Evolutionary conservation across 106 monocot genomes (phyloP), one percentile per base, ranked within the genome.

Genomic region (Allium sativum): DNA sequence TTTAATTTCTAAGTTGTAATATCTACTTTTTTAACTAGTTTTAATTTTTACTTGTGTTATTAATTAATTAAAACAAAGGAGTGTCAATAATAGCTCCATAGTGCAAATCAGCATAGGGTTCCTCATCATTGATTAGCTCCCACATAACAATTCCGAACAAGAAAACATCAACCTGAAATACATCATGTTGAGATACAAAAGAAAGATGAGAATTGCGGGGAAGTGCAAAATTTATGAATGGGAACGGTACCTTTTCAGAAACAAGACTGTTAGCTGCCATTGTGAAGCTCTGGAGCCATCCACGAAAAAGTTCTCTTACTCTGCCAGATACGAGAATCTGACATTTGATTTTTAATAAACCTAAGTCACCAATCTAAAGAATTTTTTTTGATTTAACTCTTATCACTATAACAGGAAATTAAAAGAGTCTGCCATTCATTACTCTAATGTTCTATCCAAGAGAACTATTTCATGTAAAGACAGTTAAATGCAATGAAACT

Each of bases 131-230:
- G 16, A 89, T 72, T 44, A 94, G 82, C 61, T 94, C 93, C 93
- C 93, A 94, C 78, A 94, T 70, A 42, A 94, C 89, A 66, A 94
- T 94, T 10, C 89, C 93, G 68, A 83, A 94, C 9, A 89, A 94
- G 74, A 94, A 94, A 10, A 94, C 89, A 60, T 94, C 89, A 65
- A 94, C 93, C 92, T 93, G 76, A 42, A 50, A 40, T 18, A 64
- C 21, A 61, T 45, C 18, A 31, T 31, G 31, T 31, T 31, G 31
- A 31, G 4, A 31, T 31, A 1, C 31, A 31, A 31, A 31, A 31
- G 31, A 31, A 31, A 31, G 31, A 31, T n/a, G 31, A 31, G 31
- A 31, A 31, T 31, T 31, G 31, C 5, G 31, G 31, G 0, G 5
- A 42, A 40, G 31, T 31, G 31, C 31, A 31, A 31, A 31, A 31